These are phyloP conservation scores for Amanita thiersii DNA, from an alignment of 768 basidiomycete genomes.

Conservation along the genomic window DNA sequence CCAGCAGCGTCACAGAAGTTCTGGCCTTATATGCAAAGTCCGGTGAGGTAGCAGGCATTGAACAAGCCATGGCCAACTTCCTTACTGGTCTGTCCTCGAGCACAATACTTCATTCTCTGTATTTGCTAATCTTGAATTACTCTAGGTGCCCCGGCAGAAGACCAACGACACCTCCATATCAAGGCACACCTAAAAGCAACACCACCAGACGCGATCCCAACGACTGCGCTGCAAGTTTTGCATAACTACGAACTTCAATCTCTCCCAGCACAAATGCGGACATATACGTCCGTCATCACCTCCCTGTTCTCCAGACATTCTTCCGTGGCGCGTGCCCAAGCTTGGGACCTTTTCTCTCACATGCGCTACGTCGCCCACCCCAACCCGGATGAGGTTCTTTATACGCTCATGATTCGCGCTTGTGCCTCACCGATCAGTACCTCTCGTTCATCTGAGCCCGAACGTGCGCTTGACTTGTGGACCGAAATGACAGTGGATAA, in stretches of 20 bases:
- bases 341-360: slow-evolving; percentile 92
- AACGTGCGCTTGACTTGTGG: slow-evolving; percentile 89
- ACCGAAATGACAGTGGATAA: slow-evolving; percentile 83
- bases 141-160: slow-evolving; percentile 36
- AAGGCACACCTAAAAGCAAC: slow-evolving; percentile 52
- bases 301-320: slow-evolving; percentile 43
- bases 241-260: slow-evolving; percentile 64
- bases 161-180: slow-evolving; percentile 66
- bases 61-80: slow-evolving; percentile 34
- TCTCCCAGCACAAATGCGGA: slow-evolving; percentile 58
- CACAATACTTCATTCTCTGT: neutral
- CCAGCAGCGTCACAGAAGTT: slow-evolving; percentile 34
- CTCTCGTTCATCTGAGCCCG: slow-evolving; percentile 61
- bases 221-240: slow-evolving; percentile 56
- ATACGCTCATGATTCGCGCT: slow-evolving; percentile 80
- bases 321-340: slow-evolving; percentile 58
- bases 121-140: neutral
- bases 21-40: slow-evolving; percentile 39
- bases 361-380: slow-evolving; percentile 96
- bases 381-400: slow-evolving; percentile 61
- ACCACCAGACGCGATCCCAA: slow-evolving; percentile 41
- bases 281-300: slow-evolving; percentile 66
- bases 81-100: slow-evolving; percentile 30
- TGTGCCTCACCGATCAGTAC: slow-evolving; percentile 52
- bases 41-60: slow-evolving; percentile 37